Base-by-base conservation (phyloP, 768 basidiomycete genomes). In the Rickenella mellea region DNA sequence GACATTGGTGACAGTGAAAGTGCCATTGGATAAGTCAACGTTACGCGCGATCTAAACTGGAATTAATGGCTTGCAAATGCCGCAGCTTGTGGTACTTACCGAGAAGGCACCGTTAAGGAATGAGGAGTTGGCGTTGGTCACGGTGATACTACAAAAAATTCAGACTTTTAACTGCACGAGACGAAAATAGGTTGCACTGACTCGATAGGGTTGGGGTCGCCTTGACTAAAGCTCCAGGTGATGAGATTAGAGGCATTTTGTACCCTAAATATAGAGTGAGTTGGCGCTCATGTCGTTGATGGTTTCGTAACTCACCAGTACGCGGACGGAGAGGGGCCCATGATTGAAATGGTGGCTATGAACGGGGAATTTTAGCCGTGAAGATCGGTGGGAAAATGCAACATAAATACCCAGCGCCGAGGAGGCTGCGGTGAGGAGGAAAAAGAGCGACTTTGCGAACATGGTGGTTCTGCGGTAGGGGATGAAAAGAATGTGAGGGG, bases 51-150 rank as follows among this genome's bases (percentile, higher is more conserved):
- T 66, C 52, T 53, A 26, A 24, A n/a, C 25, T 15, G 33, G 6
- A 14, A 19, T 22, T 9, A 40, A 21, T 11, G 24, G 15, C 3
- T n/a, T 12, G 15, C 27, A 27, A 17, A 15, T 17, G 38, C 17
- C 11, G 15, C 12, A 15, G 14, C 14, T 21, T 9, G 21, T 17
- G 21, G 11, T 30, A 41, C 43, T 27, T 36, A 49, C 52, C 10
- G 56, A 56, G 50, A 64, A 67, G 10, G 41, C 40, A 24, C 66
- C 66, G 50, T 66, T 66, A 36, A 68, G 56, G 8, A 55, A 55
- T 27, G 32, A 36, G 40, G 52, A 56, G 40, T 60, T 45, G 6
- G 38, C 5, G 51, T 68, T 66, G 38, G 51, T 52, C 47, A 68
- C 44, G 27, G 53, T 39, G 28, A 68, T 59, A 32, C 48, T 49